Evolutionary conservation across 208 protist species (phyloP).

Genomic region (Willaertia magna): DNA sequence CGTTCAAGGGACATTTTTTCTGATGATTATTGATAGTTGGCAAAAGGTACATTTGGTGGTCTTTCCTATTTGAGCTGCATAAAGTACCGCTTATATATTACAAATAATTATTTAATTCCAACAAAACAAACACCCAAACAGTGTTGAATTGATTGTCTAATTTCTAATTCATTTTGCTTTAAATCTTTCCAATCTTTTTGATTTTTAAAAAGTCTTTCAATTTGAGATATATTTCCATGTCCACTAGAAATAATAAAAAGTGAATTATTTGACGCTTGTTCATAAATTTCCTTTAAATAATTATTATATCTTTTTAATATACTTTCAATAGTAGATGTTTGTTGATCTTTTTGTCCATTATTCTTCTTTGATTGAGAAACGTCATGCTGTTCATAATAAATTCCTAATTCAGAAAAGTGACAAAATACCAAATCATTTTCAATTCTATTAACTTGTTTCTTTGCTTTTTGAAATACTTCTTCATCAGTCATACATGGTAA

Average conservation of each 20-base stretch:
- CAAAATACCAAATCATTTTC: slow-evolving; percentile 1
- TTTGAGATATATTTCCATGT: slow-evolving; percentile 10
- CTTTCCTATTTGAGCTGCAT: too few species aligned
- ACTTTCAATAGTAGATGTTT: background rate
- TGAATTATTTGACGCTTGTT: slow-evolving; percentile 16
- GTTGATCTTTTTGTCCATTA: too few species aligned
- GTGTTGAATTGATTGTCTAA: background rate
- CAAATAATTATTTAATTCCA: background rate
- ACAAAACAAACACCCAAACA: background rate
- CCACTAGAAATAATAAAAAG: slow-evolving; percentile 11
- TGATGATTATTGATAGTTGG: too few species aligned
- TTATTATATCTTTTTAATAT: background rate
- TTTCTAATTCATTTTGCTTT: background rate
- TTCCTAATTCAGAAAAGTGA: slow-evolving; percentile 14
- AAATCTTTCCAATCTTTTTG: background rate
- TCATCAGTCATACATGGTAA: slow-evolving; percentile 9
- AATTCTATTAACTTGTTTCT: background rate
- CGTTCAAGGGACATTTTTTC: too few species aligned
- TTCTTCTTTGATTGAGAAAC: too few species aligned
- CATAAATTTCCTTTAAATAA: slow-evolving; percentile 13
- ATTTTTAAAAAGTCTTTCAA: background rate
- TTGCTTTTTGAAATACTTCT: slow-evolving; percentile 15
- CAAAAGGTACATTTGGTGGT: too few species aligned
- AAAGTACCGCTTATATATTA: too few species aligned
- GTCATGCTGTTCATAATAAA: slow-evolving; percentile 1